Percentiles rank a stretch among this genome's conserved stretches.
Evolutionary conservation across 441 rosid species (phyloP).

Genomic region (Arabidopsis hybrid): DNA sequence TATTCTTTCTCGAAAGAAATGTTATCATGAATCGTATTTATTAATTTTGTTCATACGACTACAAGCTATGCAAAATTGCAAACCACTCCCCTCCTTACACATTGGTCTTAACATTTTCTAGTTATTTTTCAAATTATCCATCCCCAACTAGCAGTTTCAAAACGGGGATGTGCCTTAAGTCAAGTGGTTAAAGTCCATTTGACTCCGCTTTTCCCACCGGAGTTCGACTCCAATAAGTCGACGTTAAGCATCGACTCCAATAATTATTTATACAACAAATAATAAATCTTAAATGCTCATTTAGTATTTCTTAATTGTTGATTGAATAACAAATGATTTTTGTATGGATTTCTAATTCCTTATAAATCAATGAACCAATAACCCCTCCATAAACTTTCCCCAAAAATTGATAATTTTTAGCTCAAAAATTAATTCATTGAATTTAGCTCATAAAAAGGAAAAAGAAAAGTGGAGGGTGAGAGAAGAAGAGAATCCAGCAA

Average conservation of each 20-base stretch:
- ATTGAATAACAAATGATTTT: no score
- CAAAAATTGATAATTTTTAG: background rate
- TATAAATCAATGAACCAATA: no score
- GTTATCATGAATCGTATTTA: background rate
- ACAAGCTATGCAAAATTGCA: background rate
- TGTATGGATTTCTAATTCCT: no score
- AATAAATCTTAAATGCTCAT: background rate
- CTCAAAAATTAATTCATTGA: background rate
- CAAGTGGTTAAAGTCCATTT: no score
- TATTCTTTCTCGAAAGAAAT: background rate
- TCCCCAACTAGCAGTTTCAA: no score
- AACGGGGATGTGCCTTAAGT: no score
- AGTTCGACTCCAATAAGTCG: no score
- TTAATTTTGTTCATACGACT: background rate
- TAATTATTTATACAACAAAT: no score
- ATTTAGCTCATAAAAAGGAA: slow-evolving; percentile 13
- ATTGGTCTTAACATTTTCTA: no score
- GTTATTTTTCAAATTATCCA: background rate
- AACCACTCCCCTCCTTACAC: background rate
- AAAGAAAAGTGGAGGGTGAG: slow-evolving; percentile 27
- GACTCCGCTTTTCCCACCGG: no score
- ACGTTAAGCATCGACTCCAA: no score
- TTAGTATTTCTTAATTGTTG: background rate
- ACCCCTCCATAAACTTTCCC: background rate
- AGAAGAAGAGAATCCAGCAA: slow-evolving; percentile 35